Evolutionary conservation across 192 early-diverging fungal species (phyloP).

Genomic region (Coemansia sp.): DNA sequence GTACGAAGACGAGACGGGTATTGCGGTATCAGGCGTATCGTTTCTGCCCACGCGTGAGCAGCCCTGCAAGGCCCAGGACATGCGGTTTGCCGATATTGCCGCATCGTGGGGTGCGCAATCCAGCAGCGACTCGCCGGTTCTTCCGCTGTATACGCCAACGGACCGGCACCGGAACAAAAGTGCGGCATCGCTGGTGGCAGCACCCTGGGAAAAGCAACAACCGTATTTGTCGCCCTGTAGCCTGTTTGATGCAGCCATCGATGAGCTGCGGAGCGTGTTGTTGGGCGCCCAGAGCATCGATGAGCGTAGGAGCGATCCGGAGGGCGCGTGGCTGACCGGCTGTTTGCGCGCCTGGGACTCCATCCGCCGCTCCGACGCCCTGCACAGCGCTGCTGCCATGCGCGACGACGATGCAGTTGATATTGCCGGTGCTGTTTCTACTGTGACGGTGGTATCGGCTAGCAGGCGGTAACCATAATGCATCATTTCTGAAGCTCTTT

Average conservation of each 20-base stretch:
- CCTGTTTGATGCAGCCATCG: constrained; percentile 11
- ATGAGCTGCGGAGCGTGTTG: background rate
- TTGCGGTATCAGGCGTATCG: constrained; percentile 24
- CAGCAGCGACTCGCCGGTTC: background rate
- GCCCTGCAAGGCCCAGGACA: background rate
- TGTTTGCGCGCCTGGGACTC: constrained; percentile 42
- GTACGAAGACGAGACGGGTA: constrained; percentile 27
- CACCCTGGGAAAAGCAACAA: background rate
- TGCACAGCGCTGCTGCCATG: constrained; percentile 13
- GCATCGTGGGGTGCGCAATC: constrained; percentile 3
- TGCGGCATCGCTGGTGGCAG: background rate
- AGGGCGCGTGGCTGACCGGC: constrained; percentile 24
- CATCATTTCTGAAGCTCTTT: too few species aligned
- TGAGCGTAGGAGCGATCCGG: background rate
- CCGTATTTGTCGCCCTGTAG: background rate
- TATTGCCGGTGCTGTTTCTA: background rate
- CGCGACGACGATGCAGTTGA: constrained; percentile 1
- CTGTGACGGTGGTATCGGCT: background rate
- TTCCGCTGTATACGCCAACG: constrained; percentile 13
- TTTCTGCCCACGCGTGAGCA: background rate
- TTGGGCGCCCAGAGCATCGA: background rate
- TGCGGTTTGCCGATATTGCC: constrained; percentile 15
- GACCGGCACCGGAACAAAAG: background rate
- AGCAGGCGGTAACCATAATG: too few species aligned
- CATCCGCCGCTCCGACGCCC: constrained; percentile 32